These are phyloP conservation scores for Peniophora sp. DNA, from an alignment of 1,284 basidiomycete genomes.

Conservation along the genomic window DNA sequence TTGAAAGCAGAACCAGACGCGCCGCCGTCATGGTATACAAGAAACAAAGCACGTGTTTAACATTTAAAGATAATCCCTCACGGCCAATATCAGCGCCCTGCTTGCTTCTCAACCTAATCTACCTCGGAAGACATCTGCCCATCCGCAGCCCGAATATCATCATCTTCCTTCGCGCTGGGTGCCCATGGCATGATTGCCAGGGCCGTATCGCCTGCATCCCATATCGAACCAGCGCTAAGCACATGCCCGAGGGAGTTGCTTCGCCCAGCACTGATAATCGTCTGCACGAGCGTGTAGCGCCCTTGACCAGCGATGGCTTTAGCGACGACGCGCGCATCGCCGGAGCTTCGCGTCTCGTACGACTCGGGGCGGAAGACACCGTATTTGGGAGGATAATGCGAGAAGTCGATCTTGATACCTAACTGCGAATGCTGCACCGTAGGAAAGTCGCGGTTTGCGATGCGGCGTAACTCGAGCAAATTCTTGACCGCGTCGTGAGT, in stretches of 20 bases:
- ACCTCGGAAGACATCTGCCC: too few species aligned
- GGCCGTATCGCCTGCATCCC: too few species aligned
- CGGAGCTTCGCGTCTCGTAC: conserved; percentile 20
- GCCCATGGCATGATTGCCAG: too few species aligned
- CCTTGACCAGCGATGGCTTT: conserved; percentile 25
- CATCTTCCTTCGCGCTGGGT: too few species aligned
- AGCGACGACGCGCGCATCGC: conserved; percentile 28
- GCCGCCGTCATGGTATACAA: too few species aligned
- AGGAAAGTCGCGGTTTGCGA: conserved; percentile 20
- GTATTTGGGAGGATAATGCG: conserved; percentile 18
- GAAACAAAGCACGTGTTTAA: too few species aligned
- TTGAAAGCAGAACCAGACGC: too few species aligned
- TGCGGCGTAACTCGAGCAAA: conserved; percentile 16
- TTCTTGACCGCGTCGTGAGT: conserved; percentile 24
- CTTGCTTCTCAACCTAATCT: too few species aligned
- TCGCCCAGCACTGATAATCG: conserved; percentile 22
- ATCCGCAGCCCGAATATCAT: too few species aligned
- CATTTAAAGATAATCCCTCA: too few species aligned
- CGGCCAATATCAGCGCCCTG: too few species aligned
- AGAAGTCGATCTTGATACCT: conserved; percentile 27
- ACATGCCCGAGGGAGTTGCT: conserved; percentile 11
- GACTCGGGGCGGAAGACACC: conserved; percentile 18
- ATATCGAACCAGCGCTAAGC: too few species aligned
- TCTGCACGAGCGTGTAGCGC: conserved; percentile 25
- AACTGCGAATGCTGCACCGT: conserved; percentile 14